Conservation (phyloP, 2,329 filamentous ascomycete species). For the Phoma sp. region DNA sequence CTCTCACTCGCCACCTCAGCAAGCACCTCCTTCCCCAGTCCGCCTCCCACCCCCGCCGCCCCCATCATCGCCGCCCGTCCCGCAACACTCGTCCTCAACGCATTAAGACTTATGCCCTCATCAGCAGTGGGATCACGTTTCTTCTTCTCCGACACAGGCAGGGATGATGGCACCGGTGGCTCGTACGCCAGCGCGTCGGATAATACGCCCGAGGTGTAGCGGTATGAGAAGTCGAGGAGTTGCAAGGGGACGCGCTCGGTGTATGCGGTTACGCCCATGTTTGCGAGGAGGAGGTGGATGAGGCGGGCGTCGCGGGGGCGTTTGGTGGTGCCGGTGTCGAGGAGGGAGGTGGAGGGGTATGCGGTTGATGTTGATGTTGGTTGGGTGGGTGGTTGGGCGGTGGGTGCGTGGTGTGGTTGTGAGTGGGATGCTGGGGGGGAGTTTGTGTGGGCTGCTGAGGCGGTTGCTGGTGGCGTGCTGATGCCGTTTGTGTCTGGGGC, state of each 20-base stretch:
- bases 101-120: conserved; percentile 67
- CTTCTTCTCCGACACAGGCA: conserved; percentile 23
- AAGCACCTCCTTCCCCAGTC: conserved; percentile 76
- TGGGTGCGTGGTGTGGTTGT: conserved; percentile 30
- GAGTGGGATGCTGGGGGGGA: conserved; percentile 40
- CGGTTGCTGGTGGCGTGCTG: conserved; percentile 47
- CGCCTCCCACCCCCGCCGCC: conserved; percentile 43
- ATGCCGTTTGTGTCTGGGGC: conserved; percentile 49
- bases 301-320: conserved; percentile 81
- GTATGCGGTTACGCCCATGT: conserved; percentile 80
- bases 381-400: conserved; percentile 22
- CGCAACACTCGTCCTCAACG: conserved; percentile 75
- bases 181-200: conserved; percentile 62
- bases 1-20: conserved; percentile 67
- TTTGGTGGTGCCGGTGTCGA: conserved; percentile 44
- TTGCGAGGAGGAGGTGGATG: conserved; percentile 79
- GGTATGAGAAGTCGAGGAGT: conserved; percentile 85
- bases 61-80: conserved; percentile 61
- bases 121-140: conserved; percentile 35
- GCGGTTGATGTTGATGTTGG: conserved; percentile 27
- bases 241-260: conserved; percentile 83
- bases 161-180: conserved; percentile 27
- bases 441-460: conserved; percentile 38
- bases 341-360: conserved; percentile 44
- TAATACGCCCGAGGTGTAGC: conserved; percentile 76